Evolutionary conservation across 2,329 filamentous ascomycete genomes (phyloP).

Genomic region (Epichloe glyceriae): DNA sequence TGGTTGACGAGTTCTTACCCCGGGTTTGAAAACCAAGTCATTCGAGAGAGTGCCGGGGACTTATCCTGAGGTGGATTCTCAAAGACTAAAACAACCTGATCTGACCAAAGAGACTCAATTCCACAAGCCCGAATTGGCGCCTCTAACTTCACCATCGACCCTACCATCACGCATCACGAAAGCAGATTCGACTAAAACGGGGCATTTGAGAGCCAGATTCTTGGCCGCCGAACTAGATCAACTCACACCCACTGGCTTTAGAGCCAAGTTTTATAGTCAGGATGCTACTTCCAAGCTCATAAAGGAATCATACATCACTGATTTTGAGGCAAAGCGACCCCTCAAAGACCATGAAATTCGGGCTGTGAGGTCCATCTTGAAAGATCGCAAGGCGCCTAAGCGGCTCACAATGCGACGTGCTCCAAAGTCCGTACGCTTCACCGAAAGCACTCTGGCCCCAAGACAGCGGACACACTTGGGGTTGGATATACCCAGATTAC

Average conservation of each 20-base stretch:
- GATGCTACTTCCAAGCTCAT: slow-evolving; percentile 11
- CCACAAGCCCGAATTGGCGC: neutral
- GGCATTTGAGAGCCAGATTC: slow-evolving; percentile 5
- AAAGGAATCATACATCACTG: slow-evolving; percentile 10
- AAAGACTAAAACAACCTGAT: neutral
- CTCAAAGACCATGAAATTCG: slow-evolving; percentile 9
- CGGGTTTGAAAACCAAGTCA: slow-evolving; percentile 9
- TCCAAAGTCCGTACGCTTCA: slow-evolving; percentile 19
- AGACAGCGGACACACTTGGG: slow-evolving; percentile 15
- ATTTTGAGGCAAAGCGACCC: slow-evolving; percentile 12
- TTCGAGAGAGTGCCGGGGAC: slow-evolving; percentile 13
- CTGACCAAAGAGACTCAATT: neutral
- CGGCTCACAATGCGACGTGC: slow-evolving; percentile 12
- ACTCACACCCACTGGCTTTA: slow-evolving; percentile 11
- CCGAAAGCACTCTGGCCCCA: slow-evolving; percentile 15
- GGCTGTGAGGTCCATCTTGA: slow-evolving; percentile 17
- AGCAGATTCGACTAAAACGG: slow-evolving; percentile 5
- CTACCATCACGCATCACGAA: slow-evolving; percentile 2
- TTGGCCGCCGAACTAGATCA: slow-evolving; percentile 6
- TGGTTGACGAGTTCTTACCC: slow-evolving; percentile 13
- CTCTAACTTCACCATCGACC: neutral
- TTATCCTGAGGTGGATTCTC: slow-evolving; percentile 13
- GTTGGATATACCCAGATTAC: slow-evolving; percentile 13
- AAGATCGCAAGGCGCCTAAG: slow-evolving; percentile 15
- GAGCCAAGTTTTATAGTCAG: slow-evolving; percentile 10